phyloP scores from a whole-genome alignment of 176 grass and related monocot genomes.

The Ananas comosus region DNA sequence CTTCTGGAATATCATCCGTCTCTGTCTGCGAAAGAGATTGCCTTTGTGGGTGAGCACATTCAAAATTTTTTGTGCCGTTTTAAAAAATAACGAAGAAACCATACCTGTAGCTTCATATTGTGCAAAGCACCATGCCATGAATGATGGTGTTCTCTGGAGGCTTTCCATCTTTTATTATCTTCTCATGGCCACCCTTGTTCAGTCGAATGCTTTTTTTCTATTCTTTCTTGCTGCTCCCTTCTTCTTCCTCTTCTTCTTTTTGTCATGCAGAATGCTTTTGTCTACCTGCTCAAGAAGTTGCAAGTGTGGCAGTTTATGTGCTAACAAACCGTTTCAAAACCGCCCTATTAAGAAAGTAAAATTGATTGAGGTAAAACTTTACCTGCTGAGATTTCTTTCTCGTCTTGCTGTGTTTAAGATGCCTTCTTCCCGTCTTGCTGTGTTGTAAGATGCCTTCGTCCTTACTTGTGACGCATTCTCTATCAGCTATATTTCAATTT shows the following conservation, averaged over 20 bases:
- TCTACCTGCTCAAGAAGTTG: slow-evolving; percentile 18
- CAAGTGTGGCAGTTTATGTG: slow-evolving; percentile 19
- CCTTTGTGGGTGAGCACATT: slow-evolving; percentile 16
- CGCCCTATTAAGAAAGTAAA: slow-evolving; percentile 23
- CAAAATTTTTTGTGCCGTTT: neutral
- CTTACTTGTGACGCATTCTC: neutral
- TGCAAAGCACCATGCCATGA: neutral
- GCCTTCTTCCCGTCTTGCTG: neutral
- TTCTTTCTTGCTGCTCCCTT: too few relatives aligned
- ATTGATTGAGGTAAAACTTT: slow-evolving; percentile 14
- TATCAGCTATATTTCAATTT: too few relatives aligned
- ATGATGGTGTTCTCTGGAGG: neutral
- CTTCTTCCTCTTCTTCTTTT: neutral
- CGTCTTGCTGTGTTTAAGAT: neutral
- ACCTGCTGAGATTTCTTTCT: neutral
- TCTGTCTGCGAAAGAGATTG: slow-evolving; percentile 21
- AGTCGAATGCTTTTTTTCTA: neutral
- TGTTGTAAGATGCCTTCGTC: neutral
- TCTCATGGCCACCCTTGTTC: neutral
- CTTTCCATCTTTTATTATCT: neutral
- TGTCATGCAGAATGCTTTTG: slow-evolving; percentile 14
- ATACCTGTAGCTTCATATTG: neutral
- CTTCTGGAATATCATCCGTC: neutral
- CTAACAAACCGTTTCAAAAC: slow-evolving; percentile 21
- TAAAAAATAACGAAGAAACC: neutral